Base-by-base conservation (phyloP, 164 flowering plant genomes). In the Platanus orientalis region DNA sequence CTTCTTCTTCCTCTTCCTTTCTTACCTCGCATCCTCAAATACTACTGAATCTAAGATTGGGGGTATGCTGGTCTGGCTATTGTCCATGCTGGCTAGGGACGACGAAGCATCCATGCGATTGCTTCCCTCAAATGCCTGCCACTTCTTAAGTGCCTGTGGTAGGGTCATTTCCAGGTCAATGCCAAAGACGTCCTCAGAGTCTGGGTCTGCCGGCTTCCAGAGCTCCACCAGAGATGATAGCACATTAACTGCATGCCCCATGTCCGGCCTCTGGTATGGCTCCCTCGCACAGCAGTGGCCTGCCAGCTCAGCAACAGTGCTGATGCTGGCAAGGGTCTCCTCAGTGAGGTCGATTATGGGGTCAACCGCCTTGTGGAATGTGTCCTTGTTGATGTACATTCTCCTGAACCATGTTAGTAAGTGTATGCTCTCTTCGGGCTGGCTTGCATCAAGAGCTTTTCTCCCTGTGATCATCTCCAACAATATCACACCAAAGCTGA, bases 11-110 rank as follows among this genome's bases (percentile, higher is more conserved):
- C 10, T 11, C 17, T 4, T 21, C 16, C 29, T 13, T 21, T 25
- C 28, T 83, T 72, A 91, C 76, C 99, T 80, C 4, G 94, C 99
- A 76, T 89, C 97, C 1, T 76, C 76, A 0, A 97, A 94, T 25
- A 83, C 82, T 73, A 94, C 91, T 0, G 97, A 83, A 44, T 91
- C 96, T 0, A 0, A 97, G 99, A 21, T 89, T 71, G 0, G 90
- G 3, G 97, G 97, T 47, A 94, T 88, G 74, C 99, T 94, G 55
- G 89, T 88, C 70, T 88, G 93, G 4, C 97, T 86, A 60, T 88
- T 88, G 60, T 91, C 99, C 50, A 79, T 58, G 73, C 97, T 90
- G 12, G 91, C 81, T 0, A 71, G 24, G 19, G 76, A 75, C 1
- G 80, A 80, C 0, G 82, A 76, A 1, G 90, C 68, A 5, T 76